Evolutionary conservation across 345 rosid genomes (phyloP).

Genomic region (Pistacia vera): DNA sequence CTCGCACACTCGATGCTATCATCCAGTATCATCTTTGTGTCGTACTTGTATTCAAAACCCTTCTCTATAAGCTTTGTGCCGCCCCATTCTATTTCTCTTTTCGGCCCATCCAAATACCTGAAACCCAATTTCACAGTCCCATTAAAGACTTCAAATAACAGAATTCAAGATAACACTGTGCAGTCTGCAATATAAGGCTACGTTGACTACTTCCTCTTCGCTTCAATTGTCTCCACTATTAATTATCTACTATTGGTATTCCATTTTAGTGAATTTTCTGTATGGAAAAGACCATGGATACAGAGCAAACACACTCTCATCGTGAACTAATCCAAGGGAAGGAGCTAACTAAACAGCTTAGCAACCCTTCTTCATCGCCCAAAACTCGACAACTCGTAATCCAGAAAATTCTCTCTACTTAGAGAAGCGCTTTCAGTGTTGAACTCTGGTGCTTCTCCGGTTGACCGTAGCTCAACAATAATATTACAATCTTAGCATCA

Average conservation of each 20-base stretch:
- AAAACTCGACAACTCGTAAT: conserved; percentile 45
- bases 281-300: conserved; percentile 23
- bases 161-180: neutral
- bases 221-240: too few species aligned
- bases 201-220: too few species aligned
- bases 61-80: conserved; percentile 30
- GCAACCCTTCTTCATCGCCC: conserved; percentile 38
- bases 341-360: conserved; percentile 56
- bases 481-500: conserved; percentile 15
- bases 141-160: neutral
- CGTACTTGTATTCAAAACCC: conserved; percentile 32
- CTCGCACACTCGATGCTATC: conserved; percentile 24
- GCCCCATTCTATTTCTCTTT: conserved; percentile 20
- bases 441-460: conserved; percentile 26
- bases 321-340: conserved; percentile 66
- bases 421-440: conserved; percentile 73
- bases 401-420: conserved; percentile 57
- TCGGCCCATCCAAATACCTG: conserved; percentile 29
- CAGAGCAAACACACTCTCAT: conserved; percentile 41
- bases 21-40: conserved; percentile 26
- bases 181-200: neutral
- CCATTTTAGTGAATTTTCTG: neutral
- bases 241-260: neutral
- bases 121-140: neutral
- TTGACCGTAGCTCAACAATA: conserved; percentile 16